These are phyloP conservation scores for Zanthoxylum bungeanum DNA, from an alignment of 345 rosid species.

Conservation along the genomic window DNA sequence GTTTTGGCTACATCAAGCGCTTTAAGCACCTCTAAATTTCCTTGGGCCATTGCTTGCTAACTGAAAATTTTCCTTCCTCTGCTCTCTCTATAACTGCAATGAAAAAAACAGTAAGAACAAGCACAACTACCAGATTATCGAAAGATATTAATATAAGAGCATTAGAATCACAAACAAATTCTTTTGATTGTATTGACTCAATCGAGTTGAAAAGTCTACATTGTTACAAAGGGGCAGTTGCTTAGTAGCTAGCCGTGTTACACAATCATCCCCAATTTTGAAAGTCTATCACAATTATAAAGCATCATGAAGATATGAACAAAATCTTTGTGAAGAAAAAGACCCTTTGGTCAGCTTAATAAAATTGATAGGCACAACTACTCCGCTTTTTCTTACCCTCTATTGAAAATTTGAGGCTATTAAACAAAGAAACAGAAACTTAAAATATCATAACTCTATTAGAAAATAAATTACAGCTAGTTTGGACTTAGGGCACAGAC, in stretches of 20 bases:
- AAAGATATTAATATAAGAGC: too few species aligned
- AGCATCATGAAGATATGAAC: background rate
- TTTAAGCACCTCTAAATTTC: conserved; percentile 54
- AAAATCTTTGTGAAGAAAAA: too few species aligned
- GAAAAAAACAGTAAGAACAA: too few species aligned
- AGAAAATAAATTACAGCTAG: background rate
- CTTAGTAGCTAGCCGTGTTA: too few species aligned
- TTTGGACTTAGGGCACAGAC: background rate
- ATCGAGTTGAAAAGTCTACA: background rate
- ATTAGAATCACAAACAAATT: too few species aligned
- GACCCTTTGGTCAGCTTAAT: too few species aligned
- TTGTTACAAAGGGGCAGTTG: background rate
- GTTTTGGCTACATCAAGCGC: conserved; percentile 76
- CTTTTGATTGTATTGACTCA: background rate
- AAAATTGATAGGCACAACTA: background rate
- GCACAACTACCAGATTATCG: too few species aligned
- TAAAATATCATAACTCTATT: background rate
- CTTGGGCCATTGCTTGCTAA: conserved; percentile 44
- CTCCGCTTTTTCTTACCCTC: background rate
- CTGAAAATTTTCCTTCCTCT: background rate
- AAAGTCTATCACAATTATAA: background rate
- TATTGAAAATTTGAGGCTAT: background rate
- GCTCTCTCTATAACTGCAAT: too few species aligned
- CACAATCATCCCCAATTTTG: too few species aligned
- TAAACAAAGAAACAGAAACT: background rate